Percentiles rank a stretch among this genome's conserved stretches.
Conservation (phyloP, 2,329 filamentous ascomycete genomes). For the Penicillium brasilianum region DNA sequence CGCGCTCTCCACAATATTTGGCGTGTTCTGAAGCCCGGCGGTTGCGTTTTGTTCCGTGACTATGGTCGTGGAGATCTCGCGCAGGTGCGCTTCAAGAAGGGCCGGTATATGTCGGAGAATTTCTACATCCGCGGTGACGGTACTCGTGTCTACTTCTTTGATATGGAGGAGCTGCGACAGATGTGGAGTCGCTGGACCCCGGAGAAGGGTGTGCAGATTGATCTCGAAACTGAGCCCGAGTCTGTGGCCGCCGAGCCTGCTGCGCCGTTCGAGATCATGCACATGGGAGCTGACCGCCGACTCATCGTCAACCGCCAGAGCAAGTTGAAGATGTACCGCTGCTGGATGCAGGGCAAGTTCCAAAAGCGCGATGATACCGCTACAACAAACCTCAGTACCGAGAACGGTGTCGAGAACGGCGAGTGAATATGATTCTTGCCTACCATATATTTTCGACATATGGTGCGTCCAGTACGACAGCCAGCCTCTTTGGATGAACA, state of each 20-base stretch:
- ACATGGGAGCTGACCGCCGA: constrained; percentile 83
- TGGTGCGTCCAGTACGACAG: background rate
- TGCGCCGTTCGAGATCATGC: constrained; percentile 69
- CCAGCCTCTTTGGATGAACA: background rate
- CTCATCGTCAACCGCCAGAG: constrained; percentile 90
- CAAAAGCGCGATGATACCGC: constrained; percentile 37
- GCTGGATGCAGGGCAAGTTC: constrained; percentile 66
- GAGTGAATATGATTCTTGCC: constrained; percentile 14
- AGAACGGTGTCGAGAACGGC: constrained; percentile 10
- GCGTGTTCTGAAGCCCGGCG: constrained; percentile 84
- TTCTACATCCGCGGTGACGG: constrained; percentile 97
- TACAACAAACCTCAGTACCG: background rate
- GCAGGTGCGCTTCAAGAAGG: constrained; percentile 96
- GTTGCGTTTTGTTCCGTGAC: constrained; percentile 92
- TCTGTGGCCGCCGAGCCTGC: constrained; percentile 24
- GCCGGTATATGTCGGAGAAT: constrained; percentile 90
- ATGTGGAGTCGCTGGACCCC: constrained; percentile 71
- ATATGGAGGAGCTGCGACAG: constrained; percentile 75
- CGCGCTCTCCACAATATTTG: constrained; percentile 81
- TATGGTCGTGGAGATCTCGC: constrained; percentile 95
- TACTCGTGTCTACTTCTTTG: constrained; percentile 97
- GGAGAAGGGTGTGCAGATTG: constrained; percentile 39
- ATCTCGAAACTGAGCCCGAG: constrained; percentile 19
- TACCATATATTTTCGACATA: background rate
- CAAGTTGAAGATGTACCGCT: constrained; percentile 97